Evolutionary conservation across 257 asterid species (phyloP).

Genomic region (Phtheirospermum japonicum): DNA sequence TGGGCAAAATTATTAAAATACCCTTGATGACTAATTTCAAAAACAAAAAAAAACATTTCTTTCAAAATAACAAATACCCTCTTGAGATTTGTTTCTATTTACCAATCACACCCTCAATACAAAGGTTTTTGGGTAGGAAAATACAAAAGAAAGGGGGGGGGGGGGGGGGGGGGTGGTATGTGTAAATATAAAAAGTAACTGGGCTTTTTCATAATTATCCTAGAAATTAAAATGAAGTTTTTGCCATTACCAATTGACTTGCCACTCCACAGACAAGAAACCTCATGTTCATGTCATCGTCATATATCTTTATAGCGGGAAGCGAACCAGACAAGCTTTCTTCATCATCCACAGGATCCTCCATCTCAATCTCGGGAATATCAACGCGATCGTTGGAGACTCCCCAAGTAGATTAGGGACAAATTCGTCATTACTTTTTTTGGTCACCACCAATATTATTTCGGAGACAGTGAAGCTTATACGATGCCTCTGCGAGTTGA

Average conservation of each 20-base stretch:
- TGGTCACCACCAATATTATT: constrained; percentile 45
- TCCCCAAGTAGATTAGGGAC: constrained; percentile 84
- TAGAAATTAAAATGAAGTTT: constrained; percentile 4
- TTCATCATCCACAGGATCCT: constrained; percentile 69
- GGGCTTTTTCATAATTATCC: not conserved
- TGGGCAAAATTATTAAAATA: not conserved
- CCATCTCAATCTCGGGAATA: constrained; percentile 64
- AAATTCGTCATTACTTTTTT: constrained; percentile 37
- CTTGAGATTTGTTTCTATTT: not conserved
- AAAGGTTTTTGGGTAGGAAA: not conserved
- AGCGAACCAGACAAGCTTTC: constrained; percentile 68
- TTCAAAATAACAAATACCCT: not conserved
- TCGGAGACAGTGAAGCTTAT: constrained; percentile 69
- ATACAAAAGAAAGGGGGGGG: not conserved
- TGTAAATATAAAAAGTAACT: not conserved
- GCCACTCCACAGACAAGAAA: constrained; percentile 86
- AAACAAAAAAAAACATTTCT: not conserved
- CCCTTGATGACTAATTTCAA: not conserved
- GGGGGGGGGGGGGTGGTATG: not conserved
- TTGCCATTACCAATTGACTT: constrained; percentile 58
- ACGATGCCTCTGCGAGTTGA: constrained; percentile 89
- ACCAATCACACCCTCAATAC: not conserved
- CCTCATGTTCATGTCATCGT: constrained; percentile 73
- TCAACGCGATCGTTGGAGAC: constrained; percentile 68
- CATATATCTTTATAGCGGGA: constrained; percentile 88